Evolutionary conservation across 129 eudicot genomes (phyloP), one percentile per base, ranked within the genome.

Genomic region (Deinandra increscens): DNA sequence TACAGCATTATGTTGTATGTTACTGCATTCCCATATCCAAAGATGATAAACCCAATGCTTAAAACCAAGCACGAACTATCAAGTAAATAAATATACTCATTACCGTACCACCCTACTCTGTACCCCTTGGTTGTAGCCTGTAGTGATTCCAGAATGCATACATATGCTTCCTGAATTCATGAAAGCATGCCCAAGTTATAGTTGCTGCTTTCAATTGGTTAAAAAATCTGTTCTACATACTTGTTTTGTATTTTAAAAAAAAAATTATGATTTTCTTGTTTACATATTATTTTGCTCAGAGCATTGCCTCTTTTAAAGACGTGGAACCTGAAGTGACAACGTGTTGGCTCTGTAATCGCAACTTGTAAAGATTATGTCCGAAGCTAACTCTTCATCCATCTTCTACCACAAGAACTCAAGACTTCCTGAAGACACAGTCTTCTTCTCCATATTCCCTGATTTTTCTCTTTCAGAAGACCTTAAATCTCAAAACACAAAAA

Each of bases 391-490:
- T 23, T 58, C 81, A 4, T 82, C 87, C 36, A 76, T 87, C 69
- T 84, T 86, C 83, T 42, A 82, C 60, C 83, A 77, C 0, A 79
- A 84, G 44, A 70, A 66, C 85, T 64, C 81, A 42, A 70, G 86
- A 69, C 75, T 79, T 14, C 88, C 90, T 0, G 96, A 93, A 64
- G 96, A 93, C 85, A 81, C 95, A 15, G 86, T 93, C 56, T 86
- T 72, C 79, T 88, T 53, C 85, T 71, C 95, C 80, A 89, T 89
- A 76, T 86, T 33, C 82, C 98, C 98, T 5, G 96, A 86, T 66
- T 81, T 71, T 54, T 60, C 89, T 7, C 71, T 76, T 69, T 69
- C 74, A 59, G 37, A 63, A 9, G 62, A 74, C 53, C 59, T 79
- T 64, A 56, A 58, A 43, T 49, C 80, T 60, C 76, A 73, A 68